phyloP scores from a whole-genome alignment of 148 eudicot genomes.

The Fallopia convolvulus region DNA sequence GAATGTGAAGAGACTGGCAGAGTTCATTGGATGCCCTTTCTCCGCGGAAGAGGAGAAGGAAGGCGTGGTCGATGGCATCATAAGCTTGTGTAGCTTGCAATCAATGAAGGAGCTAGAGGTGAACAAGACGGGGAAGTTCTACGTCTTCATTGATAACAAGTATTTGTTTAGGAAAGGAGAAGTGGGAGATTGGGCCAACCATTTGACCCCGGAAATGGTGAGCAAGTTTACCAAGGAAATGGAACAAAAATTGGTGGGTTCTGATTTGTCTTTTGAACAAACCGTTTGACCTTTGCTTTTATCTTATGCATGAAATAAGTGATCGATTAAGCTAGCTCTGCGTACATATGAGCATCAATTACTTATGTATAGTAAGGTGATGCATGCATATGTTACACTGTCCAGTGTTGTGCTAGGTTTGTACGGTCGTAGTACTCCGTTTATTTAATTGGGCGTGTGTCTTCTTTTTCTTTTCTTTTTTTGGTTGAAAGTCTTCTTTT shows the following conservation, averaged over 20 bases:
- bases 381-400: too few species aligned
- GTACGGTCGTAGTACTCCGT: too few species aligned
- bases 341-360: too few species aligned
- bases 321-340: too few species aligned
- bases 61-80: slow-evolving; percentile 23
- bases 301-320: too few species aligned
- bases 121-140: slow-evolving; percentile 23
- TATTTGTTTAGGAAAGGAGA: slow-evolving; percentile 26
- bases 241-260: slow-evolving; percentile 26
- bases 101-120: slow-evolving; percentile 32
- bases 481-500: too few species aligned
- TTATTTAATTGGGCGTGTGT: too few species aligned
- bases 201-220: slow-evolving; percentile 25
- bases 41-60: slow-evolving; percentile 19
- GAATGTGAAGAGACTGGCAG: slow-evolving; percentile 20
- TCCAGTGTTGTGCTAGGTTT: too few species aligned
- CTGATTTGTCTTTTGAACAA: slow-evolving; percentile 12
- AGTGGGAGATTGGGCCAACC: slow-evolving; percentile 36
- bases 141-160: slow-evolving; percentile 16
- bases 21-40: slow-evolving; percentile 28
- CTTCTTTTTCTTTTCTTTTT: too few species aligned
- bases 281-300: too few species aligned
- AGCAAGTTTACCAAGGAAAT: slow-evolving; percentile 16
- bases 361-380: too few species aligned
- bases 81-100: slow-evolving; percentile 28